These are phyloP conservation scores for Helotiales sp. DNA, from an alignment of 2,329 filamentous ascomycete genomes.

Conservation along the genomic window DNA sequence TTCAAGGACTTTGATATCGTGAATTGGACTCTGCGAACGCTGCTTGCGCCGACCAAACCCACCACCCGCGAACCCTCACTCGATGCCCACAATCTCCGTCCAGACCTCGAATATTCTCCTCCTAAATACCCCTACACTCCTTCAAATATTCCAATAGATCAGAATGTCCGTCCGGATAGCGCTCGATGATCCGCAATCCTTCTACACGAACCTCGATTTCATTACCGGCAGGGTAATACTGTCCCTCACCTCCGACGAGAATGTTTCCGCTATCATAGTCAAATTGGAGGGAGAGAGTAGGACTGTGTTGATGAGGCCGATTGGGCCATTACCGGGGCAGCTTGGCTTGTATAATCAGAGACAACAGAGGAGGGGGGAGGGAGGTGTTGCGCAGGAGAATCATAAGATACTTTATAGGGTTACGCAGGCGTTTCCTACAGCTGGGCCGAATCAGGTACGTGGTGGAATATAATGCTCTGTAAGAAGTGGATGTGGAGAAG, in stretches of 20 bases:
- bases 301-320: slow-evolving; percentile 50
- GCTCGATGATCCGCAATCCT: slow-evolving; percentile 65
- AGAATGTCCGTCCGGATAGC: slow-evolving; percentile 66
- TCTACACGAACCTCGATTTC: slow-evolving; percentile 79
- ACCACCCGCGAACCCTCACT: background rate
- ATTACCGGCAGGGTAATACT: slow-evolving; percentile 64
- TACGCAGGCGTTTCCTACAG: slow-evolving; percentile 66
- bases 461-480: too few species aligned
- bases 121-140: background rate
- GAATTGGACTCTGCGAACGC: too few species aligned
- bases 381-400: slow-evolving; percentile 51
- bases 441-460: slow-evolving; percentile 31
- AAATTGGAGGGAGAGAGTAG: slow-evolving; percentile 81
- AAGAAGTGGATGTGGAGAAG: too few species aligned
- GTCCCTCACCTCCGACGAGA: slow-evolving; percentile 63
- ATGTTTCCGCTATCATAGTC: slow-evolving; percentile 71
- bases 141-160: background rate
- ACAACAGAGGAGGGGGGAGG: slow-evolving; percentile 19
- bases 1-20: too few species aligned
- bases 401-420: slow-evolving; percentile 77
- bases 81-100: slow-evolving; percentile 4
- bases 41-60: too few species aligned
- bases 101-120: background rate
- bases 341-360: slow-evolving; percentile 12
- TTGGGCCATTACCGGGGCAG: slow-evolving; percentile 12